Conservation (phyloP, 208 protist species). For the Acanthamoeba sp. region DNA sequence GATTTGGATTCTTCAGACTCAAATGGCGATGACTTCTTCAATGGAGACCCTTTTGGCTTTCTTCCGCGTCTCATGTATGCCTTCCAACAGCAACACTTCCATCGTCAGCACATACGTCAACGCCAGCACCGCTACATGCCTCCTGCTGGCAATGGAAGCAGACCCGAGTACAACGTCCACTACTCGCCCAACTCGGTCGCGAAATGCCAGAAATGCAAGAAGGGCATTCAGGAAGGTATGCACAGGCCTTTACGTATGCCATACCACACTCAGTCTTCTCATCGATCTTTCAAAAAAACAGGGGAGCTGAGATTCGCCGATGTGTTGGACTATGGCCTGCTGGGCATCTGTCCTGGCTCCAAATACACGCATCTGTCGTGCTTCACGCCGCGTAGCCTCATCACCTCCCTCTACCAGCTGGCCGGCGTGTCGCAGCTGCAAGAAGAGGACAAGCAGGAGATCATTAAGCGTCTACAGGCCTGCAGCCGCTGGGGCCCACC, state of each 20-base stretch:
- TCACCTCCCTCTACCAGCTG: neutral
- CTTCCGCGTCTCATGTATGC: neutral
- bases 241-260: too few relatives aligned
- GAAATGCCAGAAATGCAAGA: slow-evolving; percentile 14
- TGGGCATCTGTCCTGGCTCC: neutral
- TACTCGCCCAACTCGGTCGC: slow-evolving; percentile 10
- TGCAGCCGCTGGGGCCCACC: neutral
- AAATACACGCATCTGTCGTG: neutral
- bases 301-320: neutral
- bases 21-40: neutral
- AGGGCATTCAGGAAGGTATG: neutral
- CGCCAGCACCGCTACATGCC: neutral
- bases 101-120: neutral
- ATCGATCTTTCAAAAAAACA: neutral
- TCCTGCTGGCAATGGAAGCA: neutral
- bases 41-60: neutral
- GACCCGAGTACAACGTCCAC: neutral
- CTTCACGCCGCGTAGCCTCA: neutral
- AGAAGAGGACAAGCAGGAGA: slow-evolving; percentile 4
- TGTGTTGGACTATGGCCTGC: neutral
- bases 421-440: slow-evolving; percentile 2
- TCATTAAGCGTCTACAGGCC: neutral
- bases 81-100: neutral
- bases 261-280: neutral
- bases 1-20: neutral